Evolutionary conservation across 2,329 filamentous ascomycete species (phyloP), one percentile per base, ranked within the genome.

Genomic region (Neurospora crassa): DNA sequence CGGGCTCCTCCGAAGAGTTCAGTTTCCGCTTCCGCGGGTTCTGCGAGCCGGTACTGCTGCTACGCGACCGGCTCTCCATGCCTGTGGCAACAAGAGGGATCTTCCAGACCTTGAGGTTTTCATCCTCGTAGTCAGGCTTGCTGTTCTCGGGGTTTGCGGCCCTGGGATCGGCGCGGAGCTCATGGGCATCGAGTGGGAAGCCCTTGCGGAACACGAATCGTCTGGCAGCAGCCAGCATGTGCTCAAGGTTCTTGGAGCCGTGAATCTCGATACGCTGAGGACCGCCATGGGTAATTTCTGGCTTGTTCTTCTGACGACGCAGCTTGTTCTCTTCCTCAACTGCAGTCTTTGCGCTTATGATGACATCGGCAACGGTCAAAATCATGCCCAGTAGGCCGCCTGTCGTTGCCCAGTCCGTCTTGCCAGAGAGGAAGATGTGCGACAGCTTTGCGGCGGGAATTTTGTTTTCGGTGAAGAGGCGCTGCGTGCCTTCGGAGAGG

Each of bases 361-460:
- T 80, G 6, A 86, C 81, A 79, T 96, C 93, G 40, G 94, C 93
- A 72, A 97, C 80, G 5, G 93, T 96, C 74, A 99, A 85, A 71
- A 97, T 86, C 83, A 94, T 88, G 69, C 96, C 96, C 73, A 97
- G 83, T 74, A 98, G 82, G 3, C 96, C 96, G 71, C 96, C 96
- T 42, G 88, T 87, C 76, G 88, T 92, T 40, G 84, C 82, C 93
- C 94, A 97, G 78, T 89, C 86, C 53, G 92, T 88, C 53, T 85
- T 85, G 2, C 96, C 96, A 0, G 92, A 92, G 72, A 99, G 79
- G 79, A 99, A 97, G 71, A 97, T 83, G 76, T 97, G 89, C 67
- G 89, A 88, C 0, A 93, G 84, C 78, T 91, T 91, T 40, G 84
- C 80, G 75, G 96, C 77, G 42, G 86, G 83, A 11, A 91, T 78